Evolutionary conservation across 2,329 filamentous ascomycete species (phyloP).

Genomic region (Cladosporium sphaerospermum): DNA sequence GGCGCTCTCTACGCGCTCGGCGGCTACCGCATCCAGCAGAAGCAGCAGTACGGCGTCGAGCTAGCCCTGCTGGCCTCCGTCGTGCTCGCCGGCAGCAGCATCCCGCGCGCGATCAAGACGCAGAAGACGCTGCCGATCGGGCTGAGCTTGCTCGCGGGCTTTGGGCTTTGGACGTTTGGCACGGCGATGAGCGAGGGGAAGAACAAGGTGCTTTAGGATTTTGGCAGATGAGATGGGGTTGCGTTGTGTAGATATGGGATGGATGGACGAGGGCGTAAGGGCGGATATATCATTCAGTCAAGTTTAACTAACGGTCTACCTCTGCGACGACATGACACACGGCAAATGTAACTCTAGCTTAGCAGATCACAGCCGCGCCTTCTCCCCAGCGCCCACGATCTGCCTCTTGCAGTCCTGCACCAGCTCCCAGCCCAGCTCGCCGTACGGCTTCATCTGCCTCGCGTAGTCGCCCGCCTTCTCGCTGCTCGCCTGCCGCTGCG

Average conservation of each 20-base stretch:
- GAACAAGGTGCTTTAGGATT: slow-evolving; percentile 7
- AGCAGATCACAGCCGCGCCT: slow-evolving; percentile 16
- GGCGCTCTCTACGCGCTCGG: slow-evolving; percentile 73
- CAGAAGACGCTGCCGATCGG: slow-evolving; percentile 78
- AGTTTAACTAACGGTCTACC: too few relatives aligned
- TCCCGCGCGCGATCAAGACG: slow-evolving; percentile 78
- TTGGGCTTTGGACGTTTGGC: slow-evolving; percentile 75
- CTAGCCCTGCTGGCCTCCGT: slow-evolving; percentile 80
- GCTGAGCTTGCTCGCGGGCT: slow-evolving; percentile 70
- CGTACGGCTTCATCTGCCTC: slow-evolving; percentile 62
- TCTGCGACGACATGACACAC: too few relatives aligned
- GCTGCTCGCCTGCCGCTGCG: slow-evolving; percentile 81
- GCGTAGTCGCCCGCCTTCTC: slow-evolving; percentile 70
- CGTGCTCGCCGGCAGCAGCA: slow-evolving; percentile 75
- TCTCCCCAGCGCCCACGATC: slow-evolving; percentile 33
- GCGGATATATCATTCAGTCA: too few relatives aligned
- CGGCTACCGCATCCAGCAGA: slow-evolving; percentile 70
- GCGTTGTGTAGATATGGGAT: too few relatives aligned
- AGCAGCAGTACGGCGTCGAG: slow-evolving; percentile 76
- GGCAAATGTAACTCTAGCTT: not conserved
- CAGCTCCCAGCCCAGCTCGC: slow-evolving; percentile 70
- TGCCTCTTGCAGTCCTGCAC: slow-evolving; percentile 45
- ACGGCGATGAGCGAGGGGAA: slow-evolving; percentile 48
- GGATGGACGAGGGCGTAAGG: too few relatives aligned
- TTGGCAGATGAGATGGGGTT: not conserved